These are phyloP conservation scores for Chalciporus piperatus DNA, from an alignment of 768 basidiomycete species.

Conservation along the genomic window DNA sequence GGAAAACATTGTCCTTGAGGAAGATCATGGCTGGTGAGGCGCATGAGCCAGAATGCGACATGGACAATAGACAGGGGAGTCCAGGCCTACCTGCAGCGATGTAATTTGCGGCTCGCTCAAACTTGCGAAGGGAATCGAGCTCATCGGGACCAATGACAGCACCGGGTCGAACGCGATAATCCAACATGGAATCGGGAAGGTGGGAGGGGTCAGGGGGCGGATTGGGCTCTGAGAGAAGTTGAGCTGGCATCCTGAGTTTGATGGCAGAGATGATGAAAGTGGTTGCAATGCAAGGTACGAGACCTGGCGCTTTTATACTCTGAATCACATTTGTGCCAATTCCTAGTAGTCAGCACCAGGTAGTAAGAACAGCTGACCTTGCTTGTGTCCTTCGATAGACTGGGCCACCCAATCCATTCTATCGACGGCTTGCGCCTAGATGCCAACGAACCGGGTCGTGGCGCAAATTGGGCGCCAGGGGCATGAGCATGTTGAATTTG, in stretches of 20 bases:
- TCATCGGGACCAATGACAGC: conserved; percentile 49
- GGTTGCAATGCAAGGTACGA: not conserved
- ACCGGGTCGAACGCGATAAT: conserved; percentile 48
- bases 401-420: no score
- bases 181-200: conserved; percentile 56
- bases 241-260: conserved; percentile 50
- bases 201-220: conserved; percentile 69
- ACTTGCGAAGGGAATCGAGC: conserved; percentile 48
- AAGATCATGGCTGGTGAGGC: conserved; percentile 72
- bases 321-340: not conserved
- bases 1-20: conserved; percentile 66
- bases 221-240: conserved; percentile 54
- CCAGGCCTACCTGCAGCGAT: conserved; percentile 56
- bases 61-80: conserved; percentile 6
- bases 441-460: no score
- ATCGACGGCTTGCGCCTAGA: no score
- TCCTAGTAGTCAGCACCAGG: no score
- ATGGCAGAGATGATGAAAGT: not conserved
- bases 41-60: not conserved
- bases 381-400: no score
- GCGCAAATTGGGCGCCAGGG: no score
- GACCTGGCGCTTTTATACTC: not conserved
- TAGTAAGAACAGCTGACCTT: no score
- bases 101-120: conserved; percentile 64
- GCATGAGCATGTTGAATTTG: no score